Base-by-base conservation (phyloP, 106 monocot species). In the Amphibolis antarctica region DNA sequence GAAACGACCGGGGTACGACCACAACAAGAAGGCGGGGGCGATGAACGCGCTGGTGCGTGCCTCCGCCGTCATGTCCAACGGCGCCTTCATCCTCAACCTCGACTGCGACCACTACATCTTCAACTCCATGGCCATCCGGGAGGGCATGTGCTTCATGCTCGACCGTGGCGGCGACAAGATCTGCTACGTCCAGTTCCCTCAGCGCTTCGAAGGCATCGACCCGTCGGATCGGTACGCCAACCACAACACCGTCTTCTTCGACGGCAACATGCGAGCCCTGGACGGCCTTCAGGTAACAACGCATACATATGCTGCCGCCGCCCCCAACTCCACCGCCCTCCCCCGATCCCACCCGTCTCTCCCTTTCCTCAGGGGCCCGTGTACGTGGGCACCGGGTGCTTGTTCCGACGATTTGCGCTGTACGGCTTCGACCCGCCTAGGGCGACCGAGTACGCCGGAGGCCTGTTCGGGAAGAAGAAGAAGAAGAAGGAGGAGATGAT, bases 181-280 rank as follows among this genome's bases (percentile, higher is more conserved):
- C 73, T 65, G 65, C 70, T 70, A 70, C 70, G 26, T 70, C 46
- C 66, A 56, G 49, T 74, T 74, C 73, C 73, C 73, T 0, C 73
- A 74, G 57, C 46, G 73, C 1, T 74, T 74, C 50, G 66, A 74
- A 28, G 73, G 74, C 9, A 74, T 74, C 14, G 74, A 74, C 44
- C 74, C 76, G 36, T 76, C 76, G 19, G 76, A 76, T 42, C 69
- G 69, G 23, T 76, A 76, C 57, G 76, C 76, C 49, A 76, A 76
- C 47, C 76, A 76, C 64, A 76, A 76, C 69, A 76, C 64, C 20
- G 76, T 76, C 55, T 76, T 76, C 69, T 76, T 76, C 64, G 76
- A 76, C 57, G 76, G 76, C 0, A 73, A 78, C 68, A 78, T 78
- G 78, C 67, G 72, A 30, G 73, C 72, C 57, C 73, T 78, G 0